Evolutionary conservation across 441 rosid genomes (phyloP).

Genomic region (Sinapis alba): DNA sequence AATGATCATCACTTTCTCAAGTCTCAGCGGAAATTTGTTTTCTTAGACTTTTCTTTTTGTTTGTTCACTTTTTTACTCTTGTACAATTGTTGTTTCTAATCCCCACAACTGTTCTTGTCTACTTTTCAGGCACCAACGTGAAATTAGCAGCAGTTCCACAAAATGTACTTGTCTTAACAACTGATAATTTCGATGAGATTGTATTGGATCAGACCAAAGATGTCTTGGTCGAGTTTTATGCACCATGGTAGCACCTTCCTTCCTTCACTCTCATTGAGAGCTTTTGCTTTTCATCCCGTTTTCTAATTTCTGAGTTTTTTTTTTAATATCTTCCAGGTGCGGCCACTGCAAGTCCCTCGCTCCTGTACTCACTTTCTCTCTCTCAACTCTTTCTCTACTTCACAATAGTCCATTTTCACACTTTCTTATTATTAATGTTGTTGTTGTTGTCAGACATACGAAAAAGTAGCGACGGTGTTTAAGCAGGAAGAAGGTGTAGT

Average conservation of each 20-base stretch:
- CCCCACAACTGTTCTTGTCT: background rate
- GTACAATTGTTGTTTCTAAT: background rate
- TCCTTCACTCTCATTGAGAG: background rate
- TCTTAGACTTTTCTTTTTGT: no score
- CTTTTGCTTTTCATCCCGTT: conserved; percentile 18
- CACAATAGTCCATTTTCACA: background rate
- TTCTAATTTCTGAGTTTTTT: conserved; percentile 15
- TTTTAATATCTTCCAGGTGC: conserved; percentile 60
- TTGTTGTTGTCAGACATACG: conserved; percentile 58
- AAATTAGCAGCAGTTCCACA: conserved; percentile 78
- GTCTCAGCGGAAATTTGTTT: no score
- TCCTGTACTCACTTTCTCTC: conserved; percentile 57
- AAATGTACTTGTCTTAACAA: conserved; percentile 62
- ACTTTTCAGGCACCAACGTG: conserved; percentile 76
- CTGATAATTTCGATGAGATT: conserved; percentile 72
- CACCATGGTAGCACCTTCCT: conserved; percentile 68
- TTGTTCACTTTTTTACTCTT: background rate
- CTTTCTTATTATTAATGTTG: conserved; percentile 1
- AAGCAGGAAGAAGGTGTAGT: conserved; percentile 76
- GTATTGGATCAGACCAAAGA: conserved; percentile 84
- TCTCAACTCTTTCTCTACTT: background rate
- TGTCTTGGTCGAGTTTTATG: conserved; percentile 93
- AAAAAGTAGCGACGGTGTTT: conserved; percentile 87
- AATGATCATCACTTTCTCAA: no score
- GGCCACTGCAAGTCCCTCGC: conserved; percentile 80